Base-by-base conservation (phyloP, 306 rosid species). In the Senna tora region DNA sequence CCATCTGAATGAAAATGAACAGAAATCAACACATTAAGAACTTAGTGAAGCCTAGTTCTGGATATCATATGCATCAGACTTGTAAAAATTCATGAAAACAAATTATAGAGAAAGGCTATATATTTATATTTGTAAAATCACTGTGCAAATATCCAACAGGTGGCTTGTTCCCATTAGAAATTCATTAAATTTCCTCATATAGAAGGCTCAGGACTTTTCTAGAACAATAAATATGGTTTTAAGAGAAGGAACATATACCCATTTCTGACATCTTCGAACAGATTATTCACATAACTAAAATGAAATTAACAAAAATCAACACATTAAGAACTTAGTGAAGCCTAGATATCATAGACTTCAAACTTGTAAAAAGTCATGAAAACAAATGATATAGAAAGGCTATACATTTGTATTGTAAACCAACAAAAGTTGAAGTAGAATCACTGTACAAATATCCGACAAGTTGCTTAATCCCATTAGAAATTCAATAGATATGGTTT, bases 1-100 rank as follows among this genome's bases (percentile, higher is more conserved):
- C 96, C 97, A 95, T 73, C 99, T 95, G 79, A 77, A 55, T 32
- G 42, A 60, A 36, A 70, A 73, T 36, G 6, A 36, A 36, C 8
- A 36, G 8, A 36, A 69, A 71, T 42, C 47, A 76, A 67, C 5
- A 39, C 41, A 62, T 53, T 59, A 60, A 74, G 25, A 75, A 65
- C 65, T 45, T 38, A 38, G n/a, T 47, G 43, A 67, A 7, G 30
- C 52, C 22, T 43, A 53, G 12, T 52, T 21, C 60, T 60, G n/a
- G 36, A 41, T 43, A 32, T 51, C 45, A 30, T 28, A 52, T 33
- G 15, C 15, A 17, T 49, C 30, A 25, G 3, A 25, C 3, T 25
- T 25, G 30, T 25, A 25, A 25, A 25, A 25, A 25, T 1, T 25
- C 30, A 25, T 25, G 30, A 25, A 25, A 25, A 46, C 3, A 64